Evolutionary conservation across 148 eudicot species (phyloP).

Genomic region (Vaccinium corymbosum): DNA sequence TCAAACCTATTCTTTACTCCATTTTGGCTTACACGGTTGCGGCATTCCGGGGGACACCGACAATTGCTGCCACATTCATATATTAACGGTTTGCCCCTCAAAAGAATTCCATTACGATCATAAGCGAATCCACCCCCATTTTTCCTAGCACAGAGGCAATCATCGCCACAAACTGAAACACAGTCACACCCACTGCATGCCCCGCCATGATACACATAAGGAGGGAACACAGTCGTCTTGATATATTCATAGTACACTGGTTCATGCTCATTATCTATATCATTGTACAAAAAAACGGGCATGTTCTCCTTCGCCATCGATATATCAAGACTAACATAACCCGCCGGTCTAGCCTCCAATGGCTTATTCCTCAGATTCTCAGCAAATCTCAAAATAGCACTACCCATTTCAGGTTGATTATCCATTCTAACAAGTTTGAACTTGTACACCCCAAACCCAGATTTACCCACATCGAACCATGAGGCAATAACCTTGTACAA

Average conservation of each 20-base stretch:
- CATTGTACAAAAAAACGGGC: conserved; percentile 70
- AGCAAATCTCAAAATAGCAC: conserved; percentile 56
- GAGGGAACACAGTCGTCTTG: conserved; percentile 55
- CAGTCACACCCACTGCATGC: conserved; percentile 59
- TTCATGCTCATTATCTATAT: conserved; percentile 56
- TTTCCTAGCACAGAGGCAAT: conserved; percentile 56
- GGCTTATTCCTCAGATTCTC: conserved; percentile 46
- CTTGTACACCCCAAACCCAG: conserved; percentile 91
- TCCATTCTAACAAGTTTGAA: conserved; percentile 63
- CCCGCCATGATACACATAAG: conserved; percentile 43
- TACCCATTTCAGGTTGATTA: conserved; percentile 87
- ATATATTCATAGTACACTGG: conserved; percentile 70
- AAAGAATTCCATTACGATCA: conserved; percentile 56
- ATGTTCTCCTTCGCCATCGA: conserved; percentile 57
- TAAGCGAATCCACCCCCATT: conserved; percentile 81
- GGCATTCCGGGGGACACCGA: conserved; percentile 61
- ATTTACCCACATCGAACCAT: conserved; percentile 88
- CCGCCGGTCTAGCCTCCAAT: conserved; percentile 53
- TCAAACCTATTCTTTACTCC: conserved; percentile 67
- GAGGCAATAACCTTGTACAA: conserved; percentile 55
- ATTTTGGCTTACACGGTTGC: conserved; percentile 75
- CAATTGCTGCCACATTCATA: conserved; percentile 76
- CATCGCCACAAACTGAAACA: conserved; percentile 44
- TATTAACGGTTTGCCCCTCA: conserved; percentile 77
- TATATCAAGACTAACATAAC: conserved; percentile 64